Evolutionary conservation across 2,329 filamentous ascomycete genomes (phyloP).

Genomic region (Chaetomium sp.): DNA sequence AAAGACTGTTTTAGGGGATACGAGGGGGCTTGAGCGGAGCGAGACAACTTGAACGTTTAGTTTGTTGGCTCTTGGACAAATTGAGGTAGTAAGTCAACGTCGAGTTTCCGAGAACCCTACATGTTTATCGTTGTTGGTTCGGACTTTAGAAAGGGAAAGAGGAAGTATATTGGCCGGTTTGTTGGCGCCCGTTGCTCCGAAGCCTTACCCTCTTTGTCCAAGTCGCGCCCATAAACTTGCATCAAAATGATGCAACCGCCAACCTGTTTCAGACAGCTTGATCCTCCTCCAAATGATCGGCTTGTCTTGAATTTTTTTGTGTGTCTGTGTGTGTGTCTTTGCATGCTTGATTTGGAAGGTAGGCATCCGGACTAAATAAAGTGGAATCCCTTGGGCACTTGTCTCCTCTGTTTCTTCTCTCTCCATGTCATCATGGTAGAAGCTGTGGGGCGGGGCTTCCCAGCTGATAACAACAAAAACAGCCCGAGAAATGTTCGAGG

Average conservation of each 20-base stretch:
- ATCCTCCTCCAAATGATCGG: not conserved
- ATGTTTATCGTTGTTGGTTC: no score
- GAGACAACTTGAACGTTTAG: no score
- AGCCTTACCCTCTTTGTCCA: not conserved
- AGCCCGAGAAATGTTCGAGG: no score
- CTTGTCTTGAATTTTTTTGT: not conserved
- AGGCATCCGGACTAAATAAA: not conserved
- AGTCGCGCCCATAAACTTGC: conserved; percentile 6
- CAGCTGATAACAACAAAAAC: not conserved
- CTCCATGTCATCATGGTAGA: not conserved
- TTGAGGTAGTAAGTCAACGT: no score
- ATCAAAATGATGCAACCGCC: conserved; percentile 24
- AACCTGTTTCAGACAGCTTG: conserved; percentile 22
- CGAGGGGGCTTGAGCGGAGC: no score
- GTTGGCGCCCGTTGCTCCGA: no score
- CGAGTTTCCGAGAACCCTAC: no score
- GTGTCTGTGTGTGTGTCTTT: no score
- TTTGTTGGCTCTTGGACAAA: no score
- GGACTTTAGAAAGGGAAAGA: no score
- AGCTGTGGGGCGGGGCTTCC: not conserved
- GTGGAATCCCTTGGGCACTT: no score
- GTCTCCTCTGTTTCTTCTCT: not conserved
- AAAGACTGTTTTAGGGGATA: no score
- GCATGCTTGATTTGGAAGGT: conserved; percentile 4
- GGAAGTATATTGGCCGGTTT: not conserved